Evolutionary conservation across 2,329 filamentous ascomycete genomes (phyloP), one percentile per base, ranked within the genome.

Genomic region (Xylariaceae sp.): DNA sequence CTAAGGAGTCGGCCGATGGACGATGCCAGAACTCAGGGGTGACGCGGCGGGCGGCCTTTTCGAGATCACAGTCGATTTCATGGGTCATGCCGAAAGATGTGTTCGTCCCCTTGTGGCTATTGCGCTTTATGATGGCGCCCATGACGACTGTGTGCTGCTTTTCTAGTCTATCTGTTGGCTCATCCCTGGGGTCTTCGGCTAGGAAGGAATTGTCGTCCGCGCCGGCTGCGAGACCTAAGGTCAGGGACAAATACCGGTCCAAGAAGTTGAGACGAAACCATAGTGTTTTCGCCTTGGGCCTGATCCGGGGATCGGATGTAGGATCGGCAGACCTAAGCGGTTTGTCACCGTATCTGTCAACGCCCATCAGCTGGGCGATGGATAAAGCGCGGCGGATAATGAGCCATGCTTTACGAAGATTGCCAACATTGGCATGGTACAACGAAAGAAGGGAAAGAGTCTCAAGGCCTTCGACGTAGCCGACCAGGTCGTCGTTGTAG

Each of bases 361-460:
- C 68, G 3, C 78, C 76, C 68, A 81, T 75, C 32, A 79, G 72
- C 61, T 80, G 78, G 0, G 73, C 78, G 37, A 81, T 68, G 45
- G 71, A 73, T 35, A 83, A 65, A 3, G 77, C 76, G 4, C 78
- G 71, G 0, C 80, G 75, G 27, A 72, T 73, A 5, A 70, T 72
- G 27, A 84, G 65, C 80, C 80, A 84, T 2, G 78, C 71, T 44
- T 78, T 77, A 27, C 79, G 74, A 2, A 81, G 68, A 44, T 80
- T 80, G 1, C 81, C 81, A 0, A 71, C 72, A 53, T 82, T 80
- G 39, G 72, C 70, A 50, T 81, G 76, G 60, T 76, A 80, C 50
- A 78, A 65, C 19, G 72, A 71, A 39, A 79, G 70, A 0, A 84
- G 64, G 27, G 76, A 62, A 0, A 84, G 67, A 49, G 76, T 76